Base-by-base conservation (phyloP, 306 rosid species). In the Senna tora region DNA sequence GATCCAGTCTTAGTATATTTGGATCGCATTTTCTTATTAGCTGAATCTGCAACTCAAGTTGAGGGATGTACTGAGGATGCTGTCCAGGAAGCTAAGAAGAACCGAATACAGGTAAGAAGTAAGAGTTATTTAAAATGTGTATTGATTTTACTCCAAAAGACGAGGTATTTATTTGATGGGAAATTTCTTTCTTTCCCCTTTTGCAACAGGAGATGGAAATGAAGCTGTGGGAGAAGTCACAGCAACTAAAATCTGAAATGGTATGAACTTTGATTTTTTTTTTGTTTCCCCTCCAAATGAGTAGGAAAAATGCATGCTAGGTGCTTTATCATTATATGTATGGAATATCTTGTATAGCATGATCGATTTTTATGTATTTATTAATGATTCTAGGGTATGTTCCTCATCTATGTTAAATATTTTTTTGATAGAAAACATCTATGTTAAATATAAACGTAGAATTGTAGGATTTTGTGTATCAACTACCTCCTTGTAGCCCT, bases 11-110 rank as follows among this genome's bases (percentile, higher is more conserved):
- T 94, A 73, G 97, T 94, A 59, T 87, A 76, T 73, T 76, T 94
- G 83, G 99, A 94, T 84, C 90, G 93, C 49, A 94, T 94, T 82
- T 94, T 91, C 87, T 77, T 94, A 75, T 79, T 94, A 75, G 99
- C 97, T 51, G 99, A 94, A 88, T 97, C 99, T 75, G 95, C 90
- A 68, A 94, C 97, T 6, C 88, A 87, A 84, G 91, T 94, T 65
- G 95, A 91, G 82, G 92, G 97, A 62, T 69, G 55, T 9, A 89
- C 81, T 67, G 95, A 91, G 78, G 97, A 94, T 85, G 89, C 90
- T 61, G 79, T 94, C 63, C 99, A 91, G 80, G 97, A 91, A 82
- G 92, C 97, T 65, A 94, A 94, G 86, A 94, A 84, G 81, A 85
- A 72, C 81, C 82, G 85, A 82, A 86, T 91, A 75, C 92, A 72